Percentiles rank a stretch among this genome's conserved stretches.
Conservation (phyloP, 768 basidiomycete genomes). For the Tubosaeta brunneosetosa region DNA sequence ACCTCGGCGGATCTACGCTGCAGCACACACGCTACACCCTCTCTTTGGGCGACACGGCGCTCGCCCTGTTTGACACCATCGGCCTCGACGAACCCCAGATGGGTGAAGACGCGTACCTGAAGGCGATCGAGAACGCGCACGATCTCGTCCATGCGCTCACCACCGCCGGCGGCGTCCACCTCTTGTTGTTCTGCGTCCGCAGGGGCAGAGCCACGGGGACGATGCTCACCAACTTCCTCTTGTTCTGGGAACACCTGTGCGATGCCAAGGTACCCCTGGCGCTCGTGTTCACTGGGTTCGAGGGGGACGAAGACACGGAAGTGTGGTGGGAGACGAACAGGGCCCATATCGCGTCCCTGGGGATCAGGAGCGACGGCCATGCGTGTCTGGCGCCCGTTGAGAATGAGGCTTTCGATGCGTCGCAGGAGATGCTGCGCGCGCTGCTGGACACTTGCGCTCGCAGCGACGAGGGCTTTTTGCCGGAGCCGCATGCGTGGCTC, state of each 20-base stretch:
- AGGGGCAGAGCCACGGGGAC: slow-evolving; percentile 36
- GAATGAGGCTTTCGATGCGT: slow-evolving; percentile 19
- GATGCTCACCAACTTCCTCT: slow-evolving; percentile 34
- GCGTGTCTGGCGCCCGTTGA: slow-evolving; percentile 30
- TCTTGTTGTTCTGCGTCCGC: slow-evolving; percentile 40
- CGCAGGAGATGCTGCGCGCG: slow-evolving; percentile 15
- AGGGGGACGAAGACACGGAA: slow-evolving; percentile 30
- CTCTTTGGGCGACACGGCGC: slow-evolving; percentile 16
- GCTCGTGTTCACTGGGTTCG: slow-evolving; percentile 39
- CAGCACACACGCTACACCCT: slow-evolving; percentile 23
- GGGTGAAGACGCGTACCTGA: slow-evolving; percentile 25
- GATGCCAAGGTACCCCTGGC: slow-evolving; percentile 34
- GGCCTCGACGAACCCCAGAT: slow-evolving; percentile 32
- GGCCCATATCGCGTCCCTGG: slow-evolving; percentile 15
- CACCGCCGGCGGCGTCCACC: slow-evolving; percentile 34
- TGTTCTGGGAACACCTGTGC: slow-evolving; percentile 40
- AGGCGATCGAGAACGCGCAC: slow-evolving; percentile 27
- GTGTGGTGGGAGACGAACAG: slow-evolving; percentile 33
- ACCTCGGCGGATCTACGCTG: slow-evolving; percentile 36
- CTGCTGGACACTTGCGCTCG: slow-evolving; percentile 17
- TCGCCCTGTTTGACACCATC: slow-evolving; percentile 31
- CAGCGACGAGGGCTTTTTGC: slow-evolving; percentile 7
- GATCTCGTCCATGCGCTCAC: slow-evolving; percentile 31
- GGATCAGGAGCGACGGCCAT: slow-evolving; percentile 26
- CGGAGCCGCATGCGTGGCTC: slow-evolving; percentile 19